A percentile compares a stretch with the other conserved stretches of the same genome.
phyloP scores from a whole-genome alignment of 1,139 yeast genomes.

The Hansenula sp. region DNA sequence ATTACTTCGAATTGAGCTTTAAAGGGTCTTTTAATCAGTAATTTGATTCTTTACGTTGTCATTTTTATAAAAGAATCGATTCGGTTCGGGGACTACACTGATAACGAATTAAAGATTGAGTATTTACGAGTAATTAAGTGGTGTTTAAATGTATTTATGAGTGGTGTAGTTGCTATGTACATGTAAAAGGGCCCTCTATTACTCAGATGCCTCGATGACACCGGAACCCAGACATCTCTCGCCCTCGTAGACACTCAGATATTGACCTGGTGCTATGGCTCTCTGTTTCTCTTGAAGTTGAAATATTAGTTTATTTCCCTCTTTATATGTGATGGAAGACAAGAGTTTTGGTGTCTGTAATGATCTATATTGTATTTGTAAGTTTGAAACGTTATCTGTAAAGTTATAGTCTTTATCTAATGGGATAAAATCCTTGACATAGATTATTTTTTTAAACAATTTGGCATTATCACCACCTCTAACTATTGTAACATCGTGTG shows the following conservation, averaged over 20 bases:
- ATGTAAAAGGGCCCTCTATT: no score
- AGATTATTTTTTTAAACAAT: slow-evolving; percentile 43
- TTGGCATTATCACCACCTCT: slow-evolving; percentile 62
- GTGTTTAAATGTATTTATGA: no score
- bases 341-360: slow-evolving; percentile 49
- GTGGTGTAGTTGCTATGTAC: no score
- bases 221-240: slow-evolving; percentile 82
- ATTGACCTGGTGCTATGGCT: slow-evolving; percentile 92
- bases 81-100: neutral
- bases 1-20: no score
- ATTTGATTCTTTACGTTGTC: neutral
- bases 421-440: slow-evolving; percentile 27
- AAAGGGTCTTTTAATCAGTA: slow-evolving; percentile 5
- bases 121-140: no score
- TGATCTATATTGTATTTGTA: slow-evolving; percentile 64
- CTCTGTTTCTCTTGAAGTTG: slow-evolving; percentile 41
- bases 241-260: slow-evolving; percentile 64
- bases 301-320: slow-evolving; percentile 25
- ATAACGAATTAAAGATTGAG: neutral
- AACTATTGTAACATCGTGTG: slow-evolving; percentile 76
- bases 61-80: no score
- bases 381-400: slow-evolving; percentile 12
- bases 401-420: slow-evolving; percentile 8
- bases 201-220: slow-evolving; percentile 28
- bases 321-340: slow-evolving; percentile 13